Evolutionary conservation across 371 early-diverging fungal species (phyloP), one percentile per base, ranked within the genome.

Genomic region (Mucor plumbeus): DNA sequence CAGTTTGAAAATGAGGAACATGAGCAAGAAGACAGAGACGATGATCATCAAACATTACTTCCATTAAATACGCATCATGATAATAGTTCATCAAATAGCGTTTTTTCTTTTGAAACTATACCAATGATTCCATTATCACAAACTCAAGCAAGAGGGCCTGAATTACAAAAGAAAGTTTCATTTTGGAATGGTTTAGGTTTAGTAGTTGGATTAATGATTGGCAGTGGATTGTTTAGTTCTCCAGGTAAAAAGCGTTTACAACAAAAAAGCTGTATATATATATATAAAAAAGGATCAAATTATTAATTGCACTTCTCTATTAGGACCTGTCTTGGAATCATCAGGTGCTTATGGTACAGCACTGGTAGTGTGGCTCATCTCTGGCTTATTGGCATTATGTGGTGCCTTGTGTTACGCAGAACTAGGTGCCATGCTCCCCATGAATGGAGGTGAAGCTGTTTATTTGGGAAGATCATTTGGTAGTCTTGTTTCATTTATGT

Each of bases 221-320:
- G 95, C 5, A 91, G 93, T 58, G 95, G 95, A 1, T 88, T 95
- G 57, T 95, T 94, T 75, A 91, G 94, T 44, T 92, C 94, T 9
- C 94, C 95, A 39, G 81, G 82, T 81, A 78, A 69, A 26, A 26
- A 3, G n/a, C n/a, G 43, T 8, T 5, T 68, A 73, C 0, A 72
- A 75, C 38, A 59, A 67, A 19, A 71, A 63, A 64, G 38, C 38
- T 6, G 9, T 36, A 36, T 36, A 74, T 56, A 77, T 64, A 67
- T 81, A 85, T 26, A 81, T 76, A 81, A 86, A 90, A 15, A 84
- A 86, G 3, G 26, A 26, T 26, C 26, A 26, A 26, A 26, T 26
- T 26, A 26, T 26, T 3, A 26, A 26, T 3, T 26, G 26, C 3
- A 26, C 1, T 26, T 3, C 26, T 26, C 10, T 36, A 57, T 84